Evolutionary conservation across 2,329 filamentous ascomycete genomes (phyloP).

Genomic region (Exophiala xenobiotica): DNA sequence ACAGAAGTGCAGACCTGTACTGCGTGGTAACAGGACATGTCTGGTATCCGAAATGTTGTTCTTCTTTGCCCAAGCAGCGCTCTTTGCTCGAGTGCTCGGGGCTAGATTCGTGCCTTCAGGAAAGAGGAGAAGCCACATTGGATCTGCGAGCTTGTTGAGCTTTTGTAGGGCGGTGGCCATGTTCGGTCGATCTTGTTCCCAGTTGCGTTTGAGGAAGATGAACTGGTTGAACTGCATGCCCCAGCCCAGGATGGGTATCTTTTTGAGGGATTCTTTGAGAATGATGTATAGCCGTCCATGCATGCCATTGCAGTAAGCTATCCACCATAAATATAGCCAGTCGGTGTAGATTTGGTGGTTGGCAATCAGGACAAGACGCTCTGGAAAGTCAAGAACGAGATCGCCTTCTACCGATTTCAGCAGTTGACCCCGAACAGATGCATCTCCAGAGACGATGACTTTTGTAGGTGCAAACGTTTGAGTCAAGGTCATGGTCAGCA

Average conservation of each 20-base stretch:
- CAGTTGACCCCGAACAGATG: constrained; percentile 74
- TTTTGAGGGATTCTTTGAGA: constrained; percentile 80
- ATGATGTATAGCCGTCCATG: constrained; percentile 89
- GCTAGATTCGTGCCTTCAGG: constrained; percentile 85
- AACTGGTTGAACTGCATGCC: constrained; percentile 86
- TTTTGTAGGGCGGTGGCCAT: constrained; percentile 71
- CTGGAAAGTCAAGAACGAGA: constrained; percentile 75
- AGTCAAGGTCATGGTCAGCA: constrained; percentile 75
- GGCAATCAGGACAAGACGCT: constrained; percentile 78
- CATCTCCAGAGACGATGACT: constrained; percentile 80
- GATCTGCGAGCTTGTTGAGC: constrained; percentile 62
- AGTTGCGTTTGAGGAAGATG: constrained; percentile 88
- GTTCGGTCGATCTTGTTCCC: constrained; percentile 74
- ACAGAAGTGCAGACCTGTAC: constrained; percentile 78
- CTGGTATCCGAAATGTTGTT: constrained; percentile 68
- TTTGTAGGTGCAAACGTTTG: constrained; percentile 84
- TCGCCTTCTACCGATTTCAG: constrained; percentile 67
- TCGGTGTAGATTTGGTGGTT: constrained; percentile 92
- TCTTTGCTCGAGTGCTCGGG: constrained; percentile 66
- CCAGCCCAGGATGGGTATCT: constrained; percentile 74
- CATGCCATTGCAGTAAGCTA: constrained; percentile 80
- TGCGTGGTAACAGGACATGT: constrained; percentile 74
- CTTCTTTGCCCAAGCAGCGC: constrained; percentile 74
- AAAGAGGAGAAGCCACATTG: constrained; percentile 89
- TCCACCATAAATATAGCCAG: constrained; percentile 93